Evolutionary conservation across 192 early-diverging fungal genomes (phyloP).

Genomic region (Coemansia sp.): DNA sequence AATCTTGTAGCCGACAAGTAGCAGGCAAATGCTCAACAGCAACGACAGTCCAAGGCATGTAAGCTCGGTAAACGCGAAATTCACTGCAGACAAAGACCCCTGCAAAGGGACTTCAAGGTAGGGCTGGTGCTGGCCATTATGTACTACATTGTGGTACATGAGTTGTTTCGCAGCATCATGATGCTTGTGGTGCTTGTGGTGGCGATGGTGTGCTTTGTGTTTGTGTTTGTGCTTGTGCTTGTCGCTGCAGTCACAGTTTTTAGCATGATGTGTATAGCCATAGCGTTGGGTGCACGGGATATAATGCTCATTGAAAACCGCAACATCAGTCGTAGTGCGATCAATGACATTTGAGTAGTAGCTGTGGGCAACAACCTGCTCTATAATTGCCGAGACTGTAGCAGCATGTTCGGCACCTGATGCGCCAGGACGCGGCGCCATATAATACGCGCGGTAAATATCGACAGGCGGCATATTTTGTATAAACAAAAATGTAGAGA

Average conservation of each 20-base stretch:
- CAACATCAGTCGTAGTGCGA: not conserved
- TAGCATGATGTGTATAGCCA: not conserved
- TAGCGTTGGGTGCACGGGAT: not conserved
- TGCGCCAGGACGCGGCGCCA: not conserved
- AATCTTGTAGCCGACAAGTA: slow-evolving; percentile 37
- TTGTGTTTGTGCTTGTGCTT: slow-evolving; percentile 6
- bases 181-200: slow-evolving; percentile 10
- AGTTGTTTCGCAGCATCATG: not conserved
- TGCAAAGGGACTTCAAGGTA: not conserved
- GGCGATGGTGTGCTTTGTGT: slow-evolving; percentile 8
- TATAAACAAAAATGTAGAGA: not conserved
- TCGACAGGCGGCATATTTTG: slow-evolving; percentile 28
- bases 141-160: not conserved
- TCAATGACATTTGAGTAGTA: not conserved
- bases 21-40: slow-evolving; percentile 27
- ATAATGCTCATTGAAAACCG: not conserved
- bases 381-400: slow-evolving; percentile 6
- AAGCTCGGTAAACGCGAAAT: slow-evolving; percentile 21
- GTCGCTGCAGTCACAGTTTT: slow-evolving; percentile 1
- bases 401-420: not conserved
- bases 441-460: slow-evolving; percentile 8
- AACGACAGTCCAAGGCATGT: slow-evolving; percentile 26
- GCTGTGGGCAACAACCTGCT: slow-evolving; percentile 1
- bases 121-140: not conserved
- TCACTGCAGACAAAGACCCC: not conserved